phyloP scores from a whole-genome alignment of 371 early-diverging fungal genomes.

The Actinomucor elegans region DNA sequence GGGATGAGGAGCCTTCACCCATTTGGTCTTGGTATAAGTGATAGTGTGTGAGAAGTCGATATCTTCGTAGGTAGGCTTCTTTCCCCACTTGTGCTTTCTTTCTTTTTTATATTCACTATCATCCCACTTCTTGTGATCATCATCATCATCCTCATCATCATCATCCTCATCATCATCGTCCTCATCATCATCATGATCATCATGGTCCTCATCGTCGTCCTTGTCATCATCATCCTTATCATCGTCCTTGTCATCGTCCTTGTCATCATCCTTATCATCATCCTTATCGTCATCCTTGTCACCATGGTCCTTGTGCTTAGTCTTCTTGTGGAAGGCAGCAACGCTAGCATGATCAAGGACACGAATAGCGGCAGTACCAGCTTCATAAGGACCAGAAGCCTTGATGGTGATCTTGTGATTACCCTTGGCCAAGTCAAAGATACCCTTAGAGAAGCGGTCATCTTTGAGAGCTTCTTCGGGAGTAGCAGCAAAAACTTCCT shows the following conservation, averaged over 20 bases:
- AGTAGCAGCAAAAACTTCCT: conserved; percentile 35
- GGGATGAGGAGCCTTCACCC: conserved; percentile 6
- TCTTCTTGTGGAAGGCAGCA: conserved; percentile 19
- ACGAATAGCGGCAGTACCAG: conserved; percentile 52
- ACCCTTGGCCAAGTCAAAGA: conserved; percentile 38
- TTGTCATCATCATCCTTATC: conserved; percentile 11
- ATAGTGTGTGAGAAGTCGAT: conserved; percentile 31
- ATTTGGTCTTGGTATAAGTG: conserved; percentile 33
- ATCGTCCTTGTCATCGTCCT: conserved; percentile 11
- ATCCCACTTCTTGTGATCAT: background rate
- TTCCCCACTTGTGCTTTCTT: background rate
- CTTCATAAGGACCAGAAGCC: conserved; percentile 44
- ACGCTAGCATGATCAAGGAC: conserved; percentile 21
- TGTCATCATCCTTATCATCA: background rate
- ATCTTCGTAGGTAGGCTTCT: background rate
- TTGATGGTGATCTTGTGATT: conserved; percentile 45
- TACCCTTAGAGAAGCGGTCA: conserved; percentile 41
- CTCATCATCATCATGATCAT: background rate
- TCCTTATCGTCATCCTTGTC: conserved; percentile 11
- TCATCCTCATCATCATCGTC: conserved; percentile 4
- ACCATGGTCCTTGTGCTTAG: conserved; percentile 5
- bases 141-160: conserved; percentile 2
- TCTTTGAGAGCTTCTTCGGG: conserved; percentile 48
- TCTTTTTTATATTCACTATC: background rate
- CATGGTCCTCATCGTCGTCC: background rate